A percentile compares a stretch with the other conserved stretches of the same genome.
Conservation (phyloP, 208 protist species). For the Tritrichomonas foetus region DNA sequence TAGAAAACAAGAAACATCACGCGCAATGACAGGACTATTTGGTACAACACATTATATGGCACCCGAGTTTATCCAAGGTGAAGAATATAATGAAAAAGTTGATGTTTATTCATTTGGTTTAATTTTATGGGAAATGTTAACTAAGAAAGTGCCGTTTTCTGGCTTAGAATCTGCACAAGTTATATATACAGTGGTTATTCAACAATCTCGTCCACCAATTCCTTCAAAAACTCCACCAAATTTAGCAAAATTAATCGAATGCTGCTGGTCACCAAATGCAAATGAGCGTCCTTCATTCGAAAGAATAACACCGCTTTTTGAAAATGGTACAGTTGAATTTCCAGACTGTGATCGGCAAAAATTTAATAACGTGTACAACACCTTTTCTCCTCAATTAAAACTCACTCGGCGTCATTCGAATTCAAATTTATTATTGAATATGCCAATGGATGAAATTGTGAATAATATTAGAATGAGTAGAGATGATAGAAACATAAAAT, state of each 20-base stretch:
- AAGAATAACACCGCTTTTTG: not conserved
- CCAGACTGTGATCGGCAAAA: not conserved
- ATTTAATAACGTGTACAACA: not conserved
- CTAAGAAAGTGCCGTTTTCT: not conserved
- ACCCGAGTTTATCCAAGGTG: not conserved
- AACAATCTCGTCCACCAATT: not conserved
- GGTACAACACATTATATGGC: slow-evolving; percentile 30
- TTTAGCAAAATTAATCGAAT: not conserved
- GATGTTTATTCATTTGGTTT: slow-evolving; percentile 37
- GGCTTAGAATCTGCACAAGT: not conserved
- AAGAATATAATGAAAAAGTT: slow-evolving; percentile 35
- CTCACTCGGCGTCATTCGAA: too few relatives aligned
- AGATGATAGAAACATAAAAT: too few relatives aligned
- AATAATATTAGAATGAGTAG: too few relatives aligned
- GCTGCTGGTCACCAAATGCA: not conserved
- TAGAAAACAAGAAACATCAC: not conserved
- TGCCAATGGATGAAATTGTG: too few relatives aligned
- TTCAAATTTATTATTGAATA: too few relatives aligned
- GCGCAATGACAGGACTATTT: not conserved
- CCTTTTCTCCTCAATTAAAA: not conserved
- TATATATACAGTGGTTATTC: not conserved
- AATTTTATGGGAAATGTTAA: not conserved
- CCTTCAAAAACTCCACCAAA: not conserved
- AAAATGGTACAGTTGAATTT: not conserved
- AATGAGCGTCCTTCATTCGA: not conserved